phyloP scores from a whole-genome alignment of 768 basidiomycete genomes.

The Strobilomyces confusus region DNA sequence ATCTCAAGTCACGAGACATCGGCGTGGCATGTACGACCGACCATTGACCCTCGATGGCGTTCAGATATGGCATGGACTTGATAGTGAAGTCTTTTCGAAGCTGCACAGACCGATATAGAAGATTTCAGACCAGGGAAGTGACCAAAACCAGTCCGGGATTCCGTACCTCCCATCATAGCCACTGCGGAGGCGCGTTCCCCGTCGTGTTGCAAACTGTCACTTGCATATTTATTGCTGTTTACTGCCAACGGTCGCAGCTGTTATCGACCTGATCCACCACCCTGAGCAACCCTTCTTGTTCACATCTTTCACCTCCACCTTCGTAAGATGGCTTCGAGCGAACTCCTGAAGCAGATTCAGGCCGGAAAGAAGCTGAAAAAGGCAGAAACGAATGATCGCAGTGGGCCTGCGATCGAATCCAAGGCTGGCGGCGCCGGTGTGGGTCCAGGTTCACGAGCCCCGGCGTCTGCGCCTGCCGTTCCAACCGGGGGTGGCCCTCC shows the following conservation, averaged over 20 bases:
- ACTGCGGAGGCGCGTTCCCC: no score
- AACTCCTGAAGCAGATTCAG: conserved; percentile 78
- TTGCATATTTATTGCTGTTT: conserved; percentile 19
- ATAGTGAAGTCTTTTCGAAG: no score
- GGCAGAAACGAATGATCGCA: conserved; percentile 77
- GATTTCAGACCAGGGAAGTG: no score
- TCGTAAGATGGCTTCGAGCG: conserved; percentile 61
- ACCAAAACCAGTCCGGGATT: no score
- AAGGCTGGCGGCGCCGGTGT: conserved; percentile 43
- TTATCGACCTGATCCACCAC: not conserved
- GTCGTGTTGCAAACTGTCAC: no score
- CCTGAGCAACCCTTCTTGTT: not conserved
- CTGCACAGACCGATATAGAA: no score
- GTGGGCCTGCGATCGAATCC: conserved; percentile 57
- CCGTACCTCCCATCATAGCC: no score
- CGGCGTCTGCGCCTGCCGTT: conserved; percentile 15
- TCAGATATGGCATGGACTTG: no score
- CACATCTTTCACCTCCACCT: not conserved
- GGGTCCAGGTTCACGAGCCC: conserved; percentile 28
- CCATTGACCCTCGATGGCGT: no score
- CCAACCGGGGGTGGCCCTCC: conserved; percentile 53
- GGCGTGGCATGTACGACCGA: no score
- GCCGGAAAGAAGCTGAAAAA: conserved; percentile 81
- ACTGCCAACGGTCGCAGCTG: not conserved
- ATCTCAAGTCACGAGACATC: not conserved